Evolutionary conservation across 129 eudicot genomes (phyloP), one percentile per base, ranked within the genome.

Genomic region (Flaveria brownii): DNA sequence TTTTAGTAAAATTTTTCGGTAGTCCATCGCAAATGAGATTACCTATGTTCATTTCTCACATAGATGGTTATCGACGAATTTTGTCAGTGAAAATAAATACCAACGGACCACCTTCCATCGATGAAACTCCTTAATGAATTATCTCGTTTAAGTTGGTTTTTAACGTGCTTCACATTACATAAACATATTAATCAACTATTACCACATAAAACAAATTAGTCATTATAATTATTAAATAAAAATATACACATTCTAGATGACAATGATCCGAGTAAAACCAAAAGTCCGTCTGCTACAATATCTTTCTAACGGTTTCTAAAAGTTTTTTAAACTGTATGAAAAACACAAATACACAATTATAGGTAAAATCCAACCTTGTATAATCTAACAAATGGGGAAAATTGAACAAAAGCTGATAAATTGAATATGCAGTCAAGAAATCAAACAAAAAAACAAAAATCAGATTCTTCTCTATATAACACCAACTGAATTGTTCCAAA

Each of bases 391-490:
- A 28, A 64, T 60, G 65, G 72, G 65, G 77, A 60, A 77, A 75
- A 77, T 12, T 28, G 16, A 69, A 57, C 76, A 77, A 43, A 78
- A 78, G 30, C 13, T 20, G 65, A 71, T 71, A 36, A 71, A 23
- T 57, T n/a, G n/a, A 25, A 60, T n/a, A 78, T 59, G 55, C 50
- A 61, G 55, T 72, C 72, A 62, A 78, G 64, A 71, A 78, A 78
- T 78, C 82, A 62, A 78, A 78, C 77, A 78, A 71, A 78, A 78
- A 61, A 54, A 72, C 63, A 78, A 78, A 71, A 8, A 59, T 50
- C 56, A 77, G 0, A 69, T 68, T 77, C 33, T 4, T 18, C 25
- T 9, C 9, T 33, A 77, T 6, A 77, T 42, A 45, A 60, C 9
- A 63, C 49, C 60, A 75, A 75, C 26, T 45, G 26, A 47, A 75